Conservation (phyloP, 2,329 filamentous ascomycete species). For the Paecilomyces niveus region DNA sequence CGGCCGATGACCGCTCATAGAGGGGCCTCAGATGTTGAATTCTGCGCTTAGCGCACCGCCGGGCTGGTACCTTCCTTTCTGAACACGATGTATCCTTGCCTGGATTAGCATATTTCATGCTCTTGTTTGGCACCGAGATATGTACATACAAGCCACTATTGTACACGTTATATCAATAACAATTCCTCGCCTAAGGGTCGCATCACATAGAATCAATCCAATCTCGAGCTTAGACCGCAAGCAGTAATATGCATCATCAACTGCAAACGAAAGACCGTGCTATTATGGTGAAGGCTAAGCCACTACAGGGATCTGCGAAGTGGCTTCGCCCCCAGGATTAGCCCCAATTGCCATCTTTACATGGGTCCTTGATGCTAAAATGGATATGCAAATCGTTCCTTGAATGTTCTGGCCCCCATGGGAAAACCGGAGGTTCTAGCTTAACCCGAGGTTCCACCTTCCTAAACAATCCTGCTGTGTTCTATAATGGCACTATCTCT, state of each 20-base stretch:
- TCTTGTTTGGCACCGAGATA: neutral
- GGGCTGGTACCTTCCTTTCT: neutral
- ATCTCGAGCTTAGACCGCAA: neutral
- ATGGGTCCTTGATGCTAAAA: neutral
- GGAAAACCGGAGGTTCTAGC: too few species aligned
- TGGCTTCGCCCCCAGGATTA: neutral
- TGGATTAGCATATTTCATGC: neutral
- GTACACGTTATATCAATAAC: neutral
- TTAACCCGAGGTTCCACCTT: too few species aligned
- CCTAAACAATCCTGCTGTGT: too few species aligned
- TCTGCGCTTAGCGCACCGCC: neutral
- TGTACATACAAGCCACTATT: neutral
- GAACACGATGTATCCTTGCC: neutral
- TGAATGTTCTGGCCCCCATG: too few species aligned
- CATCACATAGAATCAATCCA: neutral
- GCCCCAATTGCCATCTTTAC: neutral
- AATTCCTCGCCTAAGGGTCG: neutral
- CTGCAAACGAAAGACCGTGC: neutral
- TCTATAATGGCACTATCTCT: neutral
- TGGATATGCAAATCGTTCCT: neutral
- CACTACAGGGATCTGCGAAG: neutral
- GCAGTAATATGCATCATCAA: neutral
- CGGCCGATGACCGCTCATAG: conserved; percentile 34
- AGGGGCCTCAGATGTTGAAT: conserved; percentile 1
- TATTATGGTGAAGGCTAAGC: neutral